Conservation (phyloP, 208 protist species). For the Crithidia fasciculata region DNA sequence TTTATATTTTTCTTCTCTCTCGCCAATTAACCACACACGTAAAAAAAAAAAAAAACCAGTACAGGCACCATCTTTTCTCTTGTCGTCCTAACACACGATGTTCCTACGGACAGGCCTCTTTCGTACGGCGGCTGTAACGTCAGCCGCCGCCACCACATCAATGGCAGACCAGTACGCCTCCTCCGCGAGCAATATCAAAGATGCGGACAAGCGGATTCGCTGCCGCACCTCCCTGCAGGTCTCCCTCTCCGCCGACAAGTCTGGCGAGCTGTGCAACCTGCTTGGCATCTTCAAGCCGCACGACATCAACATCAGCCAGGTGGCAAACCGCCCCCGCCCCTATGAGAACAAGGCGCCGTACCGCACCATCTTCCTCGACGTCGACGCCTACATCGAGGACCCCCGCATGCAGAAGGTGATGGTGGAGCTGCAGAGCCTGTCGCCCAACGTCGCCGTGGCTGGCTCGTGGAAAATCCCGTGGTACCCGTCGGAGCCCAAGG, state of each 20-base stretch:
- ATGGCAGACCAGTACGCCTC: conserved; percentile 62
- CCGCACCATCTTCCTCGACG: conserved; percentile 74
- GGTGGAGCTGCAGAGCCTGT: conserved; percentile 29
- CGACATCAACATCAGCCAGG: conserved; percentile 64
- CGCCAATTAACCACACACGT: too few relatives aligned
- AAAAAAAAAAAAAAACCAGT: too few relatives aligned
- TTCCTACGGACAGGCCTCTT: conserved; percentile 9
- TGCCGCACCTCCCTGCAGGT: conserved; percentile 63
- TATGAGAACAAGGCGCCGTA: conserved; percentile 51
- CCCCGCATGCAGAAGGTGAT: conserved; percentile 45
- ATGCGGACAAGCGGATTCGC: conserved; percentile 30
- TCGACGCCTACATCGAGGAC: conserved; percentile 56
- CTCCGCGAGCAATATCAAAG: conserved; percentile 51
- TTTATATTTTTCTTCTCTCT: neutral
- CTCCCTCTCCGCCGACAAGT: conserved; percentile 45
- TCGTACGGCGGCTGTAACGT: neutral
- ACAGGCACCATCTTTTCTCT: neutral
- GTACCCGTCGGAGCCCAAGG: conserved; percentile 68
- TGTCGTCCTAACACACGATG: conserved; percentile 17
- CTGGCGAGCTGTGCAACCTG: conserved; percentile 56
- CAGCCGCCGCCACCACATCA: conserved; percentile 14
- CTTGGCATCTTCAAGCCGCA: conserved; percentile 50
- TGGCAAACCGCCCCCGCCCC: conserved; percentile 50
- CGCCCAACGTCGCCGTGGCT: conserved; percentile 42
- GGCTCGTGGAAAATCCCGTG: conserved; percentile 78